Conservation (phyloP, 106 monocot species). For the Alisma plantagoaquatica region DNA sequence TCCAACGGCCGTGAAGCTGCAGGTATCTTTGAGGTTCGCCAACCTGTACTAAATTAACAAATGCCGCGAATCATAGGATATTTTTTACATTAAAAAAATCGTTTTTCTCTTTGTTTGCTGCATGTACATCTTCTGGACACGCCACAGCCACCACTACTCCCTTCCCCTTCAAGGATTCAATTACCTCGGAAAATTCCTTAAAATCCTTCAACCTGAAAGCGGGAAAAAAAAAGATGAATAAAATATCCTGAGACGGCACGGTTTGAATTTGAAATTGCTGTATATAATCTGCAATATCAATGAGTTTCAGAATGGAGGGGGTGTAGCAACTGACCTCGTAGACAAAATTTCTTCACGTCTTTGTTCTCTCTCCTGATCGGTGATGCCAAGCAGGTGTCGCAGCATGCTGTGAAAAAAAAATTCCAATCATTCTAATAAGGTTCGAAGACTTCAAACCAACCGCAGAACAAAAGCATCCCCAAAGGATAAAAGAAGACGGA, state of each 20-base stretch:
- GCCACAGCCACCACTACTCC: slow-evolving; percentile 91
- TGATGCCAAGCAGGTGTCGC: slow-evolving; percentile 72
- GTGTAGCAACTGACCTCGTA: slow-evolving; percentile 40
- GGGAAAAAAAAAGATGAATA: too few relatives aligned
- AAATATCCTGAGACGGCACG: too few relatives aligned
- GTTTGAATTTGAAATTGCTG: neutral
- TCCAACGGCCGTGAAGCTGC: too few relatives aligned
- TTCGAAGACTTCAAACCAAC: too few relatives aligned
- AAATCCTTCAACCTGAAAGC: slow-evolving; percentile 76
- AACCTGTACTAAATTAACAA: too few relatives aligned
- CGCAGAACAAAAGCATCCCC: too few relatives aligned
- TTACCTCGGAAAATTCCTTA: slow-evolving; percentile 84
- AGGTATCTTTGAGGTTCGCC: too few relatives aligned
- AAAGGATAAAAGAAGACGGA: too few relatives aligned
- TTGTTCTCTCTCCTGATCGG: slow-evolving; percentile 75
- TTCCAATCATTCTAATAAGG: too few relatives aligned
- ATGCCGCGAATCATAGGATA: too few relatives aligned
- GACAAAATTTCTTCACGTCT: slow-evolving; percentile 92
- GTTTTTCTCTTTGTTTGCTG: slow-evolving; percentile 42
- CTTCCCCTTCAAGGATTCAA: slow-evolving; percentile 65
- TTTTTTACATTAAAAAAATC: slow-evolving; percentile 83
- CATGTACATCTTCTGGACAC: slow-evolving; percentile 70
- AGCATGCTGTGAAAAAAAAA: slow-evolving; percentile 35
- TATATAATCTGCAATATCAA: neutral
- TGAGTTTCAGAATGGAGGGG: neutral